phyloP scores from a whole-genome alignment of 768 basidiomycete genomes.

The Clathrus columnatus region DNA sequence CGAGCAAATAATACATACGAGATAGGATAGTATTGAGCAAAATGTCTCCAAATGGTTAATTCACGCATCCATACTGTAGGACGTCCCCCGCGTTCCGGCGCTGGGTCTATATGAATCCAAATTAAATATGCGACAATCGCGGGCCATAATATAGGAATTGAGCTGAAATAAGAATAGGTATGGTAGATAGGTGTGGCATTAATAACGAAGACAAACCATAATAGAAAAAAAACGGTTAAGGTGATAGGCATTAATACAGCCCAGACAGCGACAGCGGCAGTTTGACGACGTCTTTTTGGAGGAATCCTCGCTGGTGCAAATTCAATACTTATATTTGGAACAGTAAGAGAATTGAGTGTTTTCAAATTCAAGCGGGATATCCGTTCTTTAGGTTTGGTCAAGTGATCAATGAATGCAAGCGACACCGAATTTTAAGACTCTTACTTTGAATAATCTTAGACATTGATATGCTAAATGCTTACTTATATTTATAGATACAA shows the following conservation, averaged over 20 bases:
- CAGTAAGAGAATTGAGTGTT: neutral
- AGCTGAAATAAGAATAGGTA: conserved; percentile 37
- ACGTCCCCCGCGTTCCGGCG: conserved; percentile 65
- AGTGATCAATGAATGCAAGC: neutral
- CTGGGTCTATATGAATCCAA: conserved; percentile 72
- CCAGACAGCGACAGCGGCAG: conserved; percentile 81
- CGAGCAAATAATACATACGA: too few relatives aligned
- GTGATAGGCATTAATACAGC: conserved; percentile 69
- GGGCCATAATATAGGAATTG: conserved; percentile 86
- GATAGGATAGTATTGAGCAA: conserved; percentile 86
- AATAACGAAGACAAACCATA: conserved; percentile 53
- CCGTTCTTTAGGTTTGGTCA: neutral
- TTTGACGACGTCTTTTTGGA: conserved; percentile 78
- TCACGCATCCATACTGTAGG: conserved; percentile 68
- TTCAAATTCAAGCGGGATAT: neutral
- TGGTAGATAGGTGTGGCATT: neutral
- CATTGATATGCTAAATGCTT: too few relatives aligned
- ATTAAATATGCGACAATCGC: conserved; percentile 64
- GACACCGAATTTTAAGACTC: neutral
- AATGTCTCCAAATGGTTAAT: conserved; percentile 72
- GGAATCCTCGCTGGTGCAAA: conserved; percentile 87
- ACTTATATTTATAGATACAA: too few relatives aligned
- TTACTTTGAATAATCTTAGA: neutral
- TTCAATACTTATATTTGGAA: conserved; percentile 15
- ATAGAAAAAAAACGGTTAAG: conserved; percentile 59